Evolutionary conservation across 495 filamentous ascomycete species (phyloP), one percentile per base, ranked within the genome.

Genomic region (Talaromyces nanjingensis): DNA sequence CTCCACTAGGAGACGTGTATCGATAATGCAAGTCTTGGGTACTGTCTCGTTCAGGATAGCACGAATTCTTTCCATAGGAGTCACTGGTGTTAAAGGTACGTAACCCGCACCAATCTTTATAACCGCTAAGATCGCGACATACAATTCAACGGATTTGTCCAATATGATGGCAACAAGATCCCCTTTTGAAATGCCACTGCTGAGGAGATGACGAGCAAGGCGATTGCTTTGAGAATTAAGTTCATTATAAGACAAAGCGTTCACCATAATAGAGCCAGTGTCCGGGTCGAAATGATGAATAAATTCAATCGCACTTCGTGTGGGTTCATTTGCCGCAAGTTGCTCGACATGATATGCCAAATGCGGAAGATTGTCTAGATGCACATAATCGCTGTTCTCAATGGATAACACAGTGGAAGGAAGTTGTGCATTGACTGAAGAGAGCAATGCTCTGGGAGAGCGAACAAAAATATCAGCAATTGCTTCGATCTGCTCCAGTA

Each of bases 51-150:
- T 42, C 7, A 92, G 64, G 53, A 91, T 86, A 7, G 74, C 70
- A 16, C 73, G 66, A 12, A 87, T 74, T 42, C 86, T 77, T 27
- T 84, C 74, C 0, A 64, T 25, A 2, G 91, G 88, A 0, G 85
- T 86, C n/a, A 77, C 82, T 11, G 88, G 84, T 1, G 86, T 78
- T 14, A 94, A 74, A 0, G 89, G 88, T 53, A 93, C 71, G 71
- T 93, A 91, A 33, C 87, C 91, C 61, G 85, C 87, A 8, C 90
- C 90, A 12, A 83, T 74, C 64, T 93, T 92, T 3, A 90, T 68
- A 18, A 89, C 81, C 0, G 87, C 91, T 24, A 96, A 76, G 25
- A 93, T 87, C 0, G 86, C 79, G 24, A 85, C 76, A 69, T 93
- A 93, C 0, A 91, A 73, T 6, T 86, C 72, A 2, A 86, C 65